Evolutionary conservation across 441 rosid genomes (phyloP), one percentile per base, ranked within the genome.

Genomic region (Jatropha multifida): DNA sequence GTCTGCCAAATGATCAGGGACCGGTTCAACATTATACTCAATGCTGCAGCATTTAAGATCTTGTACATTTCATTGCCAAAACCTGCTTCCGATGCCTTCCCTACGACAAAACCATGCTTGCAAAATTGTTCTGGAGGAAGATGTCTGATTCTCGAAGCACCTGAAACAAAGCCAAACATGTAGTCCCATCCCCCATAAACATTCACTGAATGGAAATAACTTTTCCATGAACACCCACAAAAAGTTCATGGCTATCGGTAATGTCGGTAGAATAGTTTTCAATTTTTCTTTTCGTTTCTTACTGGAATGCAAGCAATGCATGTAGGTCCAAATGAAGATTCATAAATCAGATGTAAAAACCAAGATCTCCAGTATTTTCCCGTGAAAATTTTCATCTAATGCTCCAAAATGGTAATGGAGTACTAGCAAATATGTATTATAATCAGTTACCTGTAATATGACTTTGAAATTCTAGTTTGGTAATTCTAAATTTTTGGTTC

Each of bases 11-110:
- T 89, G 82, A 95, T 95, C 81, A 95, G 83, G 15, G 99, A 93
- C 80, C 99, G 94, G 82, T 93, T 93, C 86, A 95, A 79, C 88
- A 95, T 88, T 63, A 95, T 68, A 69, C 98, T 93, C 74, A 93
- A 83, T 2, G 98, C 97, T 10, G 92, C 99, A 42, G 83, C 96
- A 38, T 92, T 90, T 75, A 95, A 85, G 72, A 95, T 83, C 97
- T 93, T 95, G 81, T 95, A 95, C 97, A 95, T 93, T 79, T 95
- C 99, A 68, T 95, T 95, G 51, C 99, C 99, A 51, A 95, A 92
- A 5, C 99, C 98, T 23, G 99, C 99, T 85, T 93, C 99, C 0
- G 99, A 93, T 48, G 99, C 88, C 79, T 95, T 93, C 64, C 94
- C 99, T 58, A 95, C 52, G 38, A 95, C 97, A 81, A 85, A 95